Evolutionary conservation across 257 asterid genomes (phyloP).

Genomic region (Primulina eburnea): DNA sequence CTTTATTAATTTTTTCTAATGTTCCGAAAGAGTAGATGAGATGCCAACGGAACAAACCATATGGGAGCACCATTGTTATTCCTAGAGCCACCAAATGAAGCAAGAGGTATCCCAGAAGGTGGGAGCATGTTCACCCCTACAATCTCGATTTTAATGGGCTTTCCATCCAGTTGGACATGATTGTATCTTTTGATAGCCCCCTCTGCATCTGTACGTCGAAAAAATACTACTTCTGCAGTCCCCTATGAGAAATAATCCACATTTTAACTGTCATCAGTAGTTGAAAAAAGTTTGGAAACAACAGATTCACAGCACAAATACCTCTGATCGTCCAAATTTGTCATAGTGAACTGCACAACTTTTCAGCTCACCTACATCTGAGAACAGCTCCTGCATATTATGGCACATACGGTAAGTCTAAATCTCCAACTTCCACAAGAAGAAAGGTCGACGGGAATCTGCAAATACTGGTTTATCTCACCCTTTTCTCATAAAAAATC

Average conservation of each 20-base stretch:
- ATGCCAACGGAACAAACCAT: slow-evolving; percentile 28
- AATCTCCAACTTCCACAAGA: slow-evolving; percentile 5
- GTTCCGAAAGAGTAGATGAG: not conserved
- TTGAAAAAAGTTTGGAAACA: not conserved
- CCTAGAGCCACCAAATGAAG: slow-evolving; percentile 34
- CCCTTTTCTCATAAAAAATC: too few relatives aligned
- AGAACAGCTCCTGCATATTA: slow-evolving; percentile 45
- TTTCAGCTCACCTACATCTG: slow-evolving; percentile 45
- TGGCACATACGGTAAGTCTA: not conserved
- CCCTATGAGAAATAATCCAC: slow-evolving; percentile 22
- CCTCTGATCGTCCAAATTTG: slow-evolving; percentile 47
- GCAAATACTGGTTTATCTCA: not conserved
- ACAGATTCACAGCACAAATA: slow-evolving; percentile 20
- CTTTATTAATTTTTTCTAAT: too few relatives aligned
- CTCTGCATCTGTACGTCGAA: slow-evolving; percentile 53
- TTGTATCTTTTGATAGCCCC: slow-evolving; percentile 63
- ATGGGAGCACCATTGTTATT: slow-evolving; percentile 35
- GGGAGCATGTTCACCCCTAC: slow-evolving; percentile 46
- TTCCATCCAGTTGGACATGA: slow-evolving; percentile 68
- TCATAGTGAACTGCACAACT: slow-evolving; percentile 45
- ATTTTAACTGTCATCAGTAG: slow-evolving; percentile 6
- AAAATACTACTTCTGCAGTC: slow-evolving; percentile 55
- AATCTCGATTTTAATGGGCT: slow-evolving; percentile 63
- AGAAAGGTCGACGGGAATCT: not conserved
- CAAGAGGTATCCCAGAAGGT: slow-evolving; percentile 35